A percentile compares a stretch with the other conserved stretches of the same genome.
Conservation (phyloP, 805 yeast genomes). For the Ogataea trehalophila region DNA sequence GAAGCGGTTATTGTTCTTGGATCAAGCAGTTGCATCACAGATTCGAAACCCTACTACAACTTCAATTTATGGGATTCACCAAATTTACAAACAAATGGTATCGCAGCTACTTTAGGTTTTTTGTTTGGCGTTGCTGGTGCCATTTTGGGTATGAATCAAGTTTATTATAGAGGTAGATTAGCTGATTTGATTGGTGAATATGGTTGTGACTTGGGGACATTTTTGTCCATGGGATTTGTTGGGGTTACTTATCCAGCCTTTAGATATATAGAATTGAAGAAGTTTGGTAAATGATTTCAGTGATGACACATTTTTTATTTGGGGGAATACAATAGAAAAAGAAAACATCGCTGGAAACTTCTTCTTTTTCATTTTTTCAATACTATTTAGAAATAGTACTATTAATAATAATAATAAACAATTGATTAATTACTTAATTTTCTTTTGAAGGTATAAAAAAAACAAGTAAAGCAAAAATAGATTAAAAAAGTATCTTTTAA, state of each 20-base stretch:
- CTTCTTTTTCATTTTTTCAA: too few species aligned
- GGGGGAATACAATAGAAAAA: neutral
- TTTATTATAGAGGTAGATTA: constrained; percentile 74
- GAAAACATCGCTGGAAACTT: neutral
- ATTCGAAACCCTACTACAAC: constrained; percentile 46
- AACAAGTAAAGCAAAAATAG: too few species aligned
- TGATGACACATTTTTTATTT: neutral
- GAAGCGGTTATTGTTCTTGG: too few species aligned
- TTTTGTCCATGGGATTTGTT: constrained; percentile 69
- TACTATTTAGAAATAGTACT: neutral
- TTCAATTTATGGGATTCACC: constrained; percentile 72
- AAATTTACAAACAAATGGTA: constrained; percentile 57
- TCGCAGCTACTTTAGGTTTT: constrained; percentile 66
- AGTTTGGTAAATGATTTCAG: constrained; percentile 35
- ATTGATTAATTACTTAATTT: neutral
- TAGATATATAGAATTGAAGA: constrained; percentile 61
- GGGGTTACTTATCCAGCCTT: constrained; percentile 57
- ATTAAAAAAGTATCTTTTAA: too few species aligned
- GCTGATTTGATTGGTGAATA: constrained; percentile 58
- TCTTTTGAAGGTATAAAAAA: neutral
- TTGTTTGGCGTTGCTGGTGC: constrained; percentile 74
- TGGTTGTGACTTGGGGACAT: constrained; percentile 82
- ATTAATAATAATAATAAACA: neutral
- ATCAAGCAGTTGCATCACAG: constrained; percentile 15
- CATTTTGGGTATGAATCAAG: constrained; percentile 83